Evolutionary conservation across 164 flowering plant species (phyloP).

Genomic region (Paratinospora sagittata): DNA sequence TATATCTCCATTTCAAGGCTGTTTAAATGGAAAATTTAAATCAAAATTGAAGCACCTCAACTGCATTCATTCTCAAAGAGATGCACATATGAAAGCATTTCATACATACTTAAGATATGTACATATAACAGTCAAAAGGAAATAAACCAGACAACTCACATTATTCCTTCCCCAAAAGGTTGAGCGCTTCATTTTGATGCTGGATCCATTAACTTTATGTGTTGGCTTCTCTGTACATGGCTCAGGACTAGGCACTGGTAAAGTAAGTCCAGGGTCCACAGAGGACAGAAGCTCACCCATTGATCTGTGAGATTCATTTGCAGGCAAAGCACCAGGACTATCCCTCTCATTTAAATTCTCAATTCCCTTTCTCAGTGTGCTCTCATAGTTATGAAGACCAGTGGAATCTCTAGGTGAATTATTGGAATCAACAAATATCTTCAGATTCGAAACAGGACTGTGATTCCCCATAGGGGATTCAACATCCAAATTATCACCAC

Average conservation of each 20-base stretch:
- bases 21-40: neutral
- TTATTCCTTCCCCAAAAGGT: constrained; percentile 80
- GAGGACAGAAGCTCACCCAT: constrained; percentile 75
- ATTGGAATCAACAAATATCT: constrained; percentile 26
- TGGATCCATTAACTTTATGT: constrained; percentile 43
- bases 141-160: constrained; percentile 43
- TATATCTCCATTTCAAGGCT: neutral
- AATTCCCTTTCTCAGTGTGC: constrained; percentile 28
- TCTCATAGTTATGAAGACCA: constrained; percentile 33
- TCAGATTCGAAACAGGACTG: constrained; percentile 30
- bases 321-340: constrained; percentile 26
- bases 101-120: neutral
- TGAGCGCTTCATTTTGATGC: constrained; percentile 51
- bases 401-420: constrained; percentile 23
- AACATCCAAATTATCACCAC: no score
- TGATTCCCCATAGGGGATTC: constrained; percentile 28
- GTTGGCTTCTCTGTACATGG: constrained; percentile 39
- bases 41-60: neutral
- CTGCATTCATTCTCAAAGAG: neutral
- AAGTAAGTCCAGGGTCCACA: constrained; percentile 42
- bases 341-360: constrained; percentile 34
- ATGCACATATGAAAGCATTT: neutral
- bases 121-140: neutral
- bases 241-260: constrained; percentile 41
- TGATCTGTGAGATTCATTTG: constrained; percentile 55